Conservation (phyloP, 2,329 filamentous ascomycete species). For the Gaeumannomyces sp. region DNA sequence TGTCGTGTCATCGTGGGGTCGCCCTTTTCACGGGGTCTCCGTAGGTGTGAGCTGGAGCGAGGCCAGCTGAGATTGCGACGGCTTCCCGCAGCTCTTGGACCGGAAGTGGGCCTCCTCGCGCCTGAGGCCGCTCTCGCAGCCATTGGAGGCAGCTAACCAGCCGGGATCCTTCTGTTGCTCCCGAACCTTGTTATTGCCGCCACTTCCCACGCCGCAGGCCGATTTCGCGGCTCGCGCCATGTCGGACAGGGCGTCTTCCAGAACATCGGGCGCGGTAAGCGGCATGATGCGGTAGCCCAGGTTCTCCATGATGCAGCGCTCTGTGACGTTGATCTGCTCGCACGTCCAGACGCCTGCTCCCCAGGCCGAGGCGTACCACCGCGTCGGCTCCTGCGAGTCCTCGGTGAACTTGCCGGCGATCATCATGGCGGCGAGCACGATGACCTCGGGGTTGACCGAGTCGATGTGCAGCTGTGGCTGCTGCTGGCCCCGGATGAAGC, state of each 20-base stretch:
- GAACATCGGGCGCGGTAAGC: conserved; percentile 48
- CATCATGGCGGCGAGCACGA: conserved; percentile 55
- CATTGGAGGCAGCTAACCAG: conserved; percentile 19
- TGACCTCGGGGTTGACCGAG: conserved; percentile 54
- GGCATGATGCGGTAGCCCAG: conserved; percentile 58
- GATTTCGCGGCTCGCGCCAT: conserved; percentile 51
- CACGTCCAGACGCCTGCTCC: conserved; percentile 51
- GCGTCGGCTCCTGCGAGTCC: conserved; percentile 48
- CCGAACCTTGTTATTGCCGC: conserved; percentile 9
- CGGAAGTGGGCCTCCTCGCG: conserved; percentile 16
- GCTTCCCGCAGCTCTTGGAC: conserved; percentile 33
- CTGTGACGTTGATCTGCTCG: conserved; percentile 57
- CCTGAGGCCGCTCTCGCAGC: conserved; percentile 1
- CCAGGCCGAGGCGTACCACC: conserved; percentile 48
- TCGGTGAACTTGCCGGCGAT: conserved; percentile 62
- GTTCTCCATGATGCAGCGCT: conserved; percentile 58
- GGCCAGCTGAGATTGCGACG: conserved; percentile 18
- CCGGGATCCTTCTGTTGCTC: conserved; percentile 7
- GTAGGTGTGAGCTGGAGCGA: conserved; percentile 35
- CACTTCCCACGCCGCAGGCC: conserved; percentile 10
- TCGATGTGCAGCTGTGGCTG: conserved; percentile 48
- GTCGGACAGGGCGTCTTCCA: conserved; percentile 54
- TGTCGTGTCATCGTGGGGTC: neutral
- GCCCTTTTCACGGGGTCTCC: conserved; percentile 27
- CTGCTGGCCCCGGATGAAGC: conserved; percentile 19